Evolutionary conservation across 345 rosid species (phyloP).

Genomic region (Camelina hispida): DNA sequence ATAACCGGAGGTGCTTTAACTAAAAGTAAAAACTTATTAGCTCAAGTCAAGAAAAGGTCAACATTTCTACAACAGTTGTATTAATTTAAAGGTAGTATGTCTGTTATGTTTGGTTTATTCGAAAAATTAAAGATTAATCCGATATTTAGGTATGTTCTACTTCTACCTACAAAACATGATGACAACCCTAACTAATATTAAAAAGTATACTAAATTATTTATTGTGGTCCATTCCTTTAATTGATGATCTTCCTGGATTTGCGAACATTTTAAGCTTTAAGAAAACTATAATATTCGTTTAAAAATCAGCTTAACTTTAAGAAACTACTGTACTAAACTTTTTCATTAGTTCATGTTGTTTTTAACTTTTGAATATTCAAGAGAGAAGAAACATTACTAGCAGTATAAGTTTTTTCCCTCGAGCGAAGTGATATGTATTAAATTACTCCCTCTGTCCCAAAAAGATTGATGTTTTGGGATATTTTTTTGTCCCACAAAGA

Average conservation of each 20-base stretch:
- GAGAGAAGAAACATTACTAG: conserved; percentile 9
- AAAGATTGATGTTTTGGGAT: no score
- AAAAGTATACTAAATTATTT: neutral
- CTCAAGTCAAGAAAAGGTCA: neutral
- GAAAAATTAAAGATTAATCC: no score
- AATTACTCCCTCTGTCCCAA: neutral
- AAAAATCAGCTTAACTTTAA: conserved; percentile 4
- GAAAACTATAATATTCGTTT: conserved; percentile 15
- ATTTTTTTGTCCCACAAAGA: no score
- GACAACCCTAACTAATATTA: neutral
- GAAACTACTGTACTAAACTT: neutral
- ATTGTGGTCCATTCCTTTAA: conserved; percentile 24
- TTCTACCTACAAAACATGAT: conserved; percentile 23
- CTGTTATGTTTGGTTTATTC: neutral
- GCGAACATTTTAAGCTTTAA: conserved; percentile 37
- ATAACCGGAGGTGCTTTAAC: neutral
- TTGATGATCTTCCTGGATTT: conserved; percentile 36
- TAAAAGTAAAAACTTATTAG: neutral
- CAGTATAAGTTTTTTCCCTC: conserved; percentile 20
- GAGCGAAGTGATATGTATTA: conserved; percentile 36
- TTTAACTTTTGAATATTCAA: conserved; percentile 18
- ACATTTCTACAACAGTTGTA: neutral
- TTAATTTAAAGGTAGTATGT: neutral
- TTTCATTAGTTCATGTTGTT: conserved; percentile 1
- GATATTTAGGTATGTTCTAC: neutral